A percentile compares a stretch with the other conserved stretches of the same genome.
Conservation (phyloP, 306 rosid genomes). For the Ziziphus jujuba region DNA sequence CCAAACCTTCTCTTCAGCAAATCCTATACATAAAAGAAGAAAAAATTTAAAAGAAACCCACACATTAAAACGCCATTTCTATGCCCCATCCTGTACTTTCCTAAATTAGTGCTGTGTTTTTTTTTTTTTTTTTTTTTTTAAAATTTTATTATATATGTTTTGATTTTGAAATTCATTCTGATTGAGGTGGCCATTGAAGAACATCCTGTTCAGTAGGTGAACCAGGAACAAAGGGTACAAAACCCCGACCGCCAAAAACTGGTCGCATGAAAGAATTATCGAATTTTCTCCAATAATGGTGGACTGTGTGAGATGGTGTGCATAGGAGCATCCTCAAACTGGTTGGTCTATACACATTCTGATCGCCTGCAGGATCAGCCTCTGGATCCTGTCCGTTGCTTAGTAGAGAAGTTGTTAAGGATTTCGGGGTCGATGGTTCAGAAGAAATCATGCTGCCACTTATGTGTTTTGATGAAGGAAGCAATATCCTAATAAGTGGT, state of each 20-base stretch:
- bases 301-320: conserved; percentile 60
- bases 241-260: conserved; percentile 89
- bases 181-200: conserved; percentile 45
- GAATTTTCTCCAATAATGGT: conserved; percentile 86
- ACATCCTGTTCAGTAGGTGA: conserved; percentile 64
- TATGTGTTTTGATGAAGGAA: conserved; percentile 57
- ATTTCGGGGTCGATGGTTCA: conserved; percentile 69
- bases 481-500: conserved; percentile 81
- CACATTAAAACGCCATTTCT: conserved; percentile 29
- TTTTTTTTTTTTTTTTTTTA: no score
- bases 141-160: neutral
- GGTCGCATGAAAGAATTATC: conserved; percentile 91
- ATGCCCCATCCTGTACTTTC: conserved; percentile 23
- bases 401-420: conserved; percentile 62
- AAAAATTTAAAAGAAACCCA: no score
- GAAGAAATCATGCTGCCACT: conserved; percentile 42
- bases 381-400: conserved; percentile 40
- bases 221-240: conserved; percentile 79
- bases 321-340: conserved; percentile 59
- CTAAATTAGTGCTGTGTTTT: no score
- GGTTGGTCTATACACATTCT: conserved; percentile 35
- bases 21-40: conserved; percentile 36
- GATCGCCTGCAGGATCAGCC: conserved; percentile 28
- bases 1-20: conserved; percentile 22
- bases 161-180: conserved; percentile 9